Conservation (phyloP, 2,329 filamentous ascomycete species). For the Onygena corvina region DNA sequence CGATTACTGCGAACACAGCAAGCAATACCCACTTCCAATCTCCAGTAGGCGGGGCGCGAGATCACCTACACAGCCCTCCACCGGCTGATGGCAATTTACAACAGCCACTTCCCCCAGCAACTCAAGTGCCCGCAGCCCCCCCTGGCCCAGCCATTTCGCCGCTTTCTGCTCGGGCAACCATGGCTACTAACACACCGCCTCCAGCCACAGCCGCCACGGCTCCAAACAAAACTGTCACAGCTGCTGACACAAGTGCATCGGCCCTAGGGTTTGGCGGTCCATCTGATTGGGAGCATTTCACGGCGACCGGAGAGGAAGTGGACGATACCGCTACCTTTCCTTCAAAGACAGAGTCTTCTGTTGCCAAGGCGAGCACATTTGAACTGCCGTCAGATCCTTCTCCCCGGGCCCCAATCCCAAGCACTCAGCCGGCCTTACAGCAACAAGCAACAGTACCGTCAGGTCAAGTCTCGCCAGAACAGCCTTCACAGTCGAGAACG, state of each 20-base stretch:
- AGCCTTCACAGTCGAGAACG: background rate
- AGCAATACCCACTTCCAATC: background rate
- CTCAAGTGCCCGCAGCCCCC: conserved; percentile 15
- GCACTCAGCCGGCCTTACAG: background rate
- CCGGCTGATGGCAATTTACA: conserved; percentile 13
- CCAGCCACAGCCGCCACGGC: conserved; percentile 5
- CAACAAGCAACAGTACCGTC: background rate
- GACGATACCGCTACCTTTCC: conserved; percentile 23
- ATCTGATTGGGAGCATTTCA: conserved; percentile 39
- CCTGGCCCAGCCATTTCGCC: conserved; percentile 17
- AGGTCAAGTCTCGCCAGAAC: conserved; percentile 1
- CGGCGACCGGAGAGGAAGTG: conserved; percentile 25
- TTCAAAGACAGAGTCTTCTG: background rate
- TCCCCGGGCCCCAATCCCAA: background rate
- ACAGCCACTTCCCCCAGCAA: conserved; percentile 12
- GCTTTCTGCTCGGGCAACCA: conserved; percentile 11
- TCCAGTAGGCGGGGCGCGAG: background rate
- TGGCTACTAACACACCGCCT: conserved; percentile 7
- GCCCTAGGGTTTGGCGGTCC: conserved; percentile 33
- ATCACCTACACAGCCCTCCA: conserved; percentile 9
- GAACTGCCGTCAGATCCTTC: background rate
- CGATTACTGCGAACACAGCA: background rate
- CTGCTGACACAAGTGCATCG: conserved; percentile 17
- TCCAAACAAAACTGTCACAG: background rate
- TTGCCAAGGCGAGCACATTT: background rate